phyloP scores from a whole-genome alignment of 1,284 basidiomycete species.

The Pseudozyma sp. region DNA sequence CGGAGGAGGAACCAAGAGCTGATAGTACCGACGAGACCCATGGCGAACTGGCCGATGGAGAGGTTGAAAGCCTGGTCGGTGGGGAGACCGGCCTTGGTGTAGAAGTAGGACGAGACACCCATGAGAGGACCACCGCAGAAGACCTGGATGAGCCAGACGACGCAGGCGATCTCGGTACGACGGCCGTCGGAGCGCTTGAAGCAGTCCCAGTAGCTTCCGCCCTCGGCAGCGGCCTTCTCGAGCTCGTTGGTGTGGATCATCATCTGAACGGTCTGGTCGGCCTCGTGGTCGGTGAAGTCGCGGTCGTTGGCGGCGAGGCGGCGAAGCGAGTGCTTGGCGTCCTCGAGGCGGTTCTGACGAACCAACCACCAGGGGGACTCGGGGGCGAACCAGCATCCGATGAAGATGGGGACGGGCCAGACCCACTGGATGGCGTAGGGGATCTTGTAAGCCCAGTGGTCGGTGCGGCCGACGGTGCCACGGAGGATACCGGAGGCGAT shows the following conservation, averaged over 20 bases:
- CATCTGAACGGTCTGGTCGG: conserved; percentile 71
- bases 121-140: conserved; percentile 66
- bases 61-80: conserved; percentile 69
- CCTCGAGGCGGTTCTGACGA: conserved; percentile 70
- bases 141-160: conserved; percentile 68
- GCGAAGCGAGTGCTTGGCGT: conserved; percentile 70
- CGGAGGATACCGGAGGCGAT: conserved; percentile 71
- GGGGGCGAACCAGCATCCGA: conserved; percentile 66
- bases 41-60: conserved; percentile 68
- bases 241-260: conserved; percentile 70
- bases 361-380: conserved; percentile 72
- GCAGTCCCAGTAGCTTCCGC: conserved; percentile 70
- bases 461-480: conserved; percentile 61
- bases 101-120: conserved; percentile 69
- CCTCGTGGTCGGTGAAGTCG: conserved; percentile 66
- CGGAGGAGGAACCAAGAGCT: conserved; percentile 70
- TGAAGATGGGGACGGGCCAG: conserved; percentile 67
- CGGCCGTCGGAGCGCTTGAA: conserved; percentile 71
- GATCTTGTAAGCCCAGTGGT: conserved; percentile 69
- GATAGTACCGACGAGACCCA: conserved; percentile 69
- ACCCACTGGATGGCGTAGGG: conserved; percentile 71
- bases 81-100: conserved; percentile 70
- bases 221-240: conserved; percentile 68
- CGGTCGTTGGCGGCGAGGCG: conserved; percentile 68
- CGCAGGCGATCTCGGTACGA: conserved; percentile 70